Percentiles rank a stretch among this genome's conserved stretches.
phyloP scores from a whole-genome alignment of 2,329 filamentous ascomycete species.

The Calonectria montana region DNA sequence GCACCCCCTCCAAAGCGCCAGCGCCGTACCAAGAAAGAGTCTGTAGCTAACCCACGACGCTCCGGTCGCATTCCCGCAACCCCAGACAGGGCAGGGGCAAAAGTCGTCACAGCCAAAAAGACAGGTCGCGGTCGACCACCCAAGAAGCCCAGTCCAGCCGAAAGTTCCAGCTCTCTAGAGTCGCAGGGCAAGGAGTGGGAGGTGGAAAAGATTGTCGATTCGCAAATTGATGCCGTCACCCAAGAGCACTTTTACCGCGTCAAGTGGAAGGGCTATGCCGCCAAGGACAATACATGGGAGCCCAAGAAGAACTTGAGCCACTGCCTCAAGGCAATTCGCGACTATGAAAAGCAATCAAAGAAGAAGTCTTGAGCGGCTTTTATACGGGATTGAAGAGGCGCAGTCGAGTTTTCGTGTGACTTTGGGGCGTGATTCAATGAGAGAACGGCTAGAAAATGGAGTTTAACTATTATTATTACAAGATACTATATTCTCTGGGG shows the following conservation, averaged over 20 bases:
- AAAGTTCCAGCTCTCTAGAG: conserved; percentile 24
- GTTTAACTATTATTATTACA: not conserved
- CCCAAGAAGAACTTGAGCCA: conserved; percentile 57
- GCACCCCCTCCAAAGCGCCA: conserved; percentile 24
- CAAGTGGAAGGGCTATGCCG: conserved; percentile 64
- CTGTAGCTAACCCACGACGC: conserved; percentile 16
- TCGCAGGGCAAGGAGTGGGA: conserved; percentile 51
- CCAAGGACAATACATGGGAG: conserved; percentile 65
- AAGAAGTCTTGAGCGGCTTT: conserved; percentile 1
- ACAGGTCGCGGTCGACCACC: not conserved
- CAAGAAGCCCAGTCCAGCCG: conserved; percentile 15
- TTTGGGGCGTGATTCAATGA: not conserved
- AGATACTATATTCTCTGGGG: not conserved
- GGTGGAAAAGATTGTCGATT: conserved; percentile 60
- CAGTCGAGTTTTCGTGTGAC: not conserved
- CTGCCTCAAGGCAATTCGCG: conserved; percentile 50
- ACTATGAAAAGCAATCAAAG: conserved; percentile 47
- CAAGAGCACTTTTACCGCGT: conserved; percentile 58
- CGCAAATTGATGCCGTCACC: conserved; percentile 50
- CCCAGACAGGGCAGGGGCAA: not conserved
- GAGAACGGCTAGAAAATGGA: not conserved
- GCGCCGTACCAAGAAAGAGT: not conserved
- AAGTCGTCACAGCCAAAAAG: not conserved
- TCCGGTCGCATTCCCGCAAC: conserved; percentile 24
- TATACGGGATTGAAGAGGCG: not conserved